phyloP scores from a whole-genome alignment of 345 rosid genomes.

The Diplotaxis tenuifolia region DNA sequence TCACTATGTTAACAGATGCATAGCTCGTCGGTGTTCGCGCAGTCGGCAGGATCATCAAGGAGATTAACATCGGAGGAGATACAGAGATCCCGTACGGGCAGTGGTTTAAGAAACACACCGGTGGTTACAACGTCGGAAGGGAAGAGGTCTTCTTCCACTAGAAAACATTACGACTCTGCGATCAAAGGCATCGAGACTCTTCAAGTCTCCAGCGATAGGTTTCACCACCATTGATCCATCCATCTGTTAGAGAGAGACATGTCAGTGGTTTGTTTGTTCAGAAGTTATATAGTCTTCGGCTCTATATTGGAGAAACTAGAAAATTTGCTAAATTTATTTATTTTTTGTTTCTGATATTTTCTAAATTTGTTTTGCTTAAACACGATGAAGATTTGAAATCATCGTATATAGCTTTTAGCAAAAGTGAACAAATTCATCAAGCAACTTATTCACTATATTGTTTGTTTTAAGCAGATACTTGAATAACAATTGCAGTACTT shows the following conservation, averaged over 20 bases:
- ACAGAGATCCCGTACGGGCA: slow-evolving; percentile 50
- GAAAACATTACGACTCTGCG: slow-evolving; percentile 62
- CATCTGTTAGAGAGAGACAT: background rate
- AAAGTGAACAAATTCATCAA: background rate
- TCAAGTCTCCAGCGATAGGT: slow-evolving; percentile 44
- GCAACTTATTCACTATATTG: background rate
- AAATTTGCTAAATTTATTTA: background rate
- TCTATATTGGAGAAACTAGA: slow-evolving; percentile 15
- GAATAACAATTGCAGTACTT: background rate
- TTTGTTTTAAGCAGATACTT: background rate
- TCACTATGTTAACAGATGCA: slow-evolving; percentile 39
- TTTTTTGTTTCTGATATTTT: background rate
- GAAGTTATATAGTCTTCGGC: background rate
- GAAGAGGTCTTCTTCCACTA: slow-evolving; percentile 55
- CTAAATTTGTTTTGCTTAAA: background rate
- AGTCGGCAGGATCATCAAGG: slow-evolving; percentile 65
- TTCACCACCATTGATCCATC: slow-evolving; percentile 29
- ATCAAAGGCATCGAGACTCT: slow-evolving; percentile 67
- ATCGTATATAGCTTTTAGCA: slow-evolving; percentile 4
- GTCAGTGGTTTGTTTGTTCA: background rate
- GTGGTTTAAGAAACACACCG: slow-evolving; percentile 51
- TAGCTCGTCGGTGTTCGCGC: slow-evolving; percentile 57
- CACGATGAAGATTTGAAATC: background rate
- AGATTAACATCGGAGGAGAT: slow-evolving; percentile 60
- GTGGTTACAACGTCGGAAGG: slow-evolving; percentile 57